Base-by-base conservation (phyloP, 2,329 filamentous ascomycete genomes). In the Talaromyces albobiverticillius region DNA sequence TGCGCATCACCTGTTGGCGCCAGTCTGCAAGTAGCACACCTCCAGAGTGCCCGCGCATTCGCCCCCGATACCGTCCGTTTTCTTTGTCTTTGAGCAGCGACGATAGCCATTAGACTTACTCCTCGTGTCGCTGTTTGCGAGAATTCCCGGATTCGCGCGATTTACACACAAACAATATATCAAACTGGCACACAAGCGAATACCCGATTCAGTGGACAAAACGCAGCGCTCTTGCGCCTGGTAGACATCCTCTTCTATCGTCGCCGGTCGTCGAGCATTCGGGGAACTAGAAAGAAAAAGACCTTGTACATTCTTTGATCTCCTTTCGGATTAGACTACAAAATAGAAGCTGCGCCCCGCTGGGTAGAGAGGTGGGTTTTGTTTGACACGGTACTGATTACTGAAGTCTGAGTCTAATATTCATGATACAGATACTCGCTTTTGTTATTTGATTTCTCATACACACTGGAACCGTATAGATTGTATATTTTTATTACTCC, bases 1-100 rank as follows among this genome's bases (percentile, higher is more conserved):
- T 57, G 57, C 51, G 46, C 55, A 50, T 51, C 25, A 49, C 50
- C 52, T 36, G 22, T 52, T 47, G 56, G 51, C 49, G 53, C 50
- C 56, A 53, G 42, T 50, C 49, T 50, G 36, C 54, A 49, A 51
- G 46, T 47, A 59, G 54, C 43, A 41, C 25, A 50, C 26, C 26
- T 16, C 34, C n/a, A 31, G 7, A 32, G 18, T 49, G 23, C 45
- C 53, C 54, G 40, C 46, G 38, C 46, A 45, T 34, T 41, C 54
- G 26, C 43, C 45, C 48, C 53, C 53, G 29, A 36, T 41, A 25
- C 53, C 26, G 41, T 45, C 52, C 53, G 40, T 40, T 38, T 34
- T 45, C 32, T 42, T 46, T 45, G 32, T 46, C 25, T 41, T n/a
- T n/a, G n/a, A n/a, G n/a, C n/a, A 25, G 32, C 49, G 8, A 40